phyloP scores from a whole-genome alignment of 352 stramenopile species.

The Peronospora farinosa region DNA sequence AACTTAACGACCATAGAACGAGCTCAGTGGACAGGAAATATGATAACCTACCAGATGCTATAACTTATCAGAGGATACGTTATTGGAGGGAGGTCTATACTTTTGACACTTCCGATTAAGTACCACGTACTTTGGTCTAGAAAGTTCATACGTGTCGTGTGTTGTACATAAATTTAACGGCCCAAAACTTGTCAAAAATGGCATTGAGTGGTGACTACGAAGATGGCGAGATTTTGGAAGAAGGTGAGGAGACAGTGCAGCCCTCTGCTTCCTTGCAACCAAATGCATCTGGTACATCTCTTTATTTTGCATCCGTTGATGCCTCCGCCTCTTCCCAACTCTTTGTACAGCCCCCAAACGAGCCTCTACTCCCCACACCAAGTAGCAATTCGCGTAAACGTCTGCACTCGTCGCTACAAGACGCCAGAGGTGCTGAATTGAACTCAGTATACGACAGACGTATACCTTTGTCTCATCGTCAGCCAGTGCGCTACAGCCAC shows the following conservation, averaged over 20 bases:
- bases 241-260: constrained; percentile 40
- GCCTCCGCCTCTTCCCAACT: background rate
- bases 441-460: constrained; percentile 15
- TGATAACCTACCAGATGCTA: no score
- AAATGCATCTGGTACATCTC: background rate
- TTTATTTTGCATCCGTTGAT: background rate
- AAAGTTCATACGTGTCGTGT: no score
- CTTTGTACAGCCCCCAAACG: constrained; percentile 5
- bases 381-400: constrained; percentile 18
- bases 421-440: background rate
- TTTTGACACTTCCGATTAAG: no score
- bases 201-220: constrained; percentile 45
- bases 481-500: constrained; percentile 13
- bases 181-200: constrained; percentile 11
- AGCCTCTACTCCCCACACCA: constrained; percentile 5
- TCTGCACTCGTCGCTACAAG: constrained; percentile 12
- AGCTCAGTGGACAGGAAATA: no score
- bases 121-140: no score
- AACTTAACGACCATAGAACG: no score
- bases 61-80: no score
- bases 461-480: constrained; percentile 15
- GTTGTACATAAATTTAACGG: no score
- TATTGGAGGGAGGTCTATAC: no score
- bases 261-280: background rate
- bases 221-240: constrained; percentile 70